Evolutionary conservation across 495 filamentous ascomycete species (phyloP).

Genomic region (Podospora appendiculata): DNA sequence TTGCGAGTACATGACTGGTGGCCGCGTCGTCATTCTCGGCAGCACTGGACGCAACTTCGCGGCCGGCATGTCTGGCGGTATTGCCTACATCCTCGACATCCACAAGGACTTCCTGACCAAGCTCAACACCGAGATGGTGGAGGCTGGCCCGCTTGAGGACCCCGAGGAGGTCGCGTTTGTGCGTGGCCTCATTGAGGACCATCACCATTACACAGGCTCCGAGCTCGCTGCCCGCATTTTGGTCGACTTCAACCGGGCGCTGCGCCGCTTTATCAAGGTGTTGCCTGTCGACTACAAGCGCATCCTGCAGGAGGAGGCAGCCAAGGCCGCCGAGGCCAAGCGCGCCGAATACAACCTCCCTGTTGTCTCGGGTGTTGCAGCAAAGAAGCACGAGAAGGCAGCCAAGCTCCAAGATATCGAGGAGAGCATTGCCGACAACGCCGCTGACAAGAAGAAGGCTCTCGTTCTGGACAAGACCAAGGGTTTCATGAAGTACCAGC

Average conservation of each 20-base stretch:
- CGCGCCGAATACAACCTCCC: conserved; percentile 74
- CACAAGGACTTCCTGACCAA: conserved; percentile 87
- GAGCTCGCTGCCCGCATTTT: conserved; percentile 93
- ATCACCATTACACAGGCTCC: conserved; percentile 98
- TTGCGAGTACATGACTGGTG: conserved; percentile 99
- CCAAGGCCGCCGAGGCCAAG: conserved; percentile 79
- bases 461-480: conserved; percentile 95
- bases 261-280: conserved; percentile 89
- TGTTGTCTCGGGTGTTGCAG: conserved; percentile 52
- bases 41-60: conserved; percentile 98
- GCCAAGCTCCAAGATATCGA: conserved; percentile 88
- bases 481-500: conserved; percentile 98
- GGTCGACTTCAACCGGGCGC: conserved; percentile 92
- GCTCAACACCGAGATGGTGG: conserved; percentile 98
- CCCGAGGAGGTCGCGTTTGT: conserved; percentile 89
- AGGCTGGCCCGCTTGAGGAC: conserved; percentile 80
- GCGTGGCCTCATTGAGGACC: conserved; percentile 91
- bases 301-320: conserved; percentile 77
- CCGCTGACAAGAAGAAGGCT: conserved; percentile 90
- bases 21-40: conserved; percentile 83
- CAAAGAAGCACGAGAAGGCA: conserved; percentile 63
- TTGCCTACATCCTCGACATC: conserved; percentile 94
- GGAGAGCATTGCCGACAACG: conserved; percentile 79
- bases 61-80: conserved; percentile 98
- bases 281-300: conserved; percentile 97